Conservation (phyloP, 306 rosid species). For the Luffa aegyptiaca region DNA sequence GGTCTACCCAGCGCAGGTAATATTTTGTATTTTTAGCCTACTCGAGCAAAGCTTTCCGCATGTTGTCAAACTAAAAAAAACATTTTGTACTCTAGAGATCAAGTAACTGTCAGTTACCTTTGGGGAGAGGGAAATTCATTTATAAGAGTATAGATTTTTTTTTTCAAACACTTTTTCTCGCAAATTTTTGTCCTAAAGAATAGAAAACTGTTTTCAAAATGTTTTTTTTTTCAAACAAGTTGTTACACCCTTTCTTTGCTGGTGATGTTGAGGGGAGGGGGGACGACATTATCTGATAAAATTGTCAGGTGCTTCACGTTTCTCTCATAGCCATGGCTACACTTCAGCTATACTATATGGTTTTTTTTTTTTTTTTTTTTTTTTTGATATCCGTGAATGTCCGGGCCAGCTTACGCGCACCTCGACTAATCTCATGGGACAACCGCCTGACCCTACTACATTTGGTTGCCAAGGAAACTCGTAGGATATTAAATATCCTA, state of each 20-base stretch:
- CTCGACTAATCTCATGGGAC: too few species aligned
- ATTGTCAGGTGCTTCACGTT: not conserved
- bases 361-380: too few species aligned
- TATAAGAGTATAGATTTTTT: too few species aligned
- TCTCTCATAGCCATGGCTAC: not conserved
- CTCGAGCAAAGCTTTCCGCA: not conserved
- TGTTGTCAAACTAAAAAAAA: not conserved
- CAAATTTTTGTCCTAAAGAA: not conserved
- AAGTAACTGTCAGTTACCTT: not conserved
- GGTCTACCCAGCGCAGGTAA: slow-evolving; percentile 79
- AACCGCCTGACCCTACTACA: too few species aligned
- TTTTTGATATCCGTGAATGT: too few species aligned
- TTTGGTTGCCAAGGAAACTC: too few species aligned
- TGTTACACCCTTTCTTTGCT: not conserved
- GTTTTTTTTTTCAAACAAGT: not conserved
- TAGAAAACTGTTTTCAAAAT: not conserved
- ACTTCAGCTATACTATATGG: not conserved
- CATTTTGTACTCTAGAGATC: not conserved
- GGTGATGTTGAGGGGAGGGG: not conserved
- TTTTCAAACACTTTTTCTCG: not conserved
- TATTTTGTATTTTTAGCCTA: not conserved
- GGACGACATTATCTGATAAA: not conserved
- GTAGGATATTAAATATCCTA: too few species aligned
- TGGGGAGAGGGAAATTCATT: not conserved
- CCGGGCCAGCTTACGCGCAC: too few species aligned